Conservation (phyloP, 2,329 filamentous ascomycete species). For the Graphilbum sp. region DNA sequence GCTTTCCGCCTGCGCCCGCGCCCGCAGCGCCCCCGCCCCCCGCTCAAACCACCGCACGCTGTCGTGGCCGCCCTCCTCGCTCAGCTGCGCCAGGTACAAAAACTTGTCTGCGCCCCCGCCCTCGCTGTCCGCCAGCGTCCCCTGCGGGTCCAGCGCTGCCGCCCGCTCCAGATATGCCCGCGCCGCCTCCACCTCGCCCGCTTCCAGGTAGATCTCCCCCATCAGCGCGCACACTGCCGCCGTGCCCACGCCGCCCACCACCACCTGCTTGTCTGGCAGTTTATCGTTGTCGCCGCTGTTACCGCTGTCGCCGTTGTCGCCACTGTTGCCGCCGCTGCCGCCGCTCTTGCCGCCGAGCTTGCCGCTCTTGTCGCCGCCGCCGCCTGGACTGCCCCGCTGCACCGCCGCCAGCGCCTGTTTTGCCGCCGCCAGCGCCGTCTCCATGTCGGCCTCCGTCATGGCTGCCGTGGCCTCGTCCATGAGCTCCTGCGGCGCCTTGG, state of each 20-base stretch:
- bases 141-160: conserved; percentile 60
- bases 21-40: conserved; percentile 56
- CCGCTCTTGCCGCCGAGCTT: too few relatives aligned
- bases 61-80: conserved; percentile 49
- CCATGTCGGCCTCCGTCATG: conserved; percentile 19
- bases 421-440: conserved; percentile 17
- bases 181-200: conserved; percentile 66
- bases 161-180: conserved; percentile 57
- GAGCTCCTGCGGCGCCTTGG: conserved; percentile 11
- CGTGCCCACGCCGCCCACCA: conserved; percentile 19
- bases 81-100: conserved; percentile 83
- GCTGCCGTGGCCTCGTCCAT: conserved; percentile 16
- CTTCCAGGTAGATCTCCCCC: conserved; percentile 67
- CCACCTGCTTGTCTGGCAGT: too few relatives aligned
- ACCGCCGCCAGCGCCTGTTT: conserved; percentile 25
- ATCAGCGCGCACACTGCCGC: conserved; percentile 53
- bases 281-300: too few relatives aligned
- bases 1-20: conserved; percentile 24
- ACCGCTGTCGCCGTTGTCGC: too few relatives aligned
- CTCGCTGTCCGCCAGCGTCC: conserved; percentile 47
- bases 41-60: conserved; percentile 52
- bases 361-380: conserved; percentile 18
- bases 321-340: too few relatives aligned
- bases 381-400: conserved; percentile 24
- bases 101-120: conserved; percentile 90